These are phyloP conservation scores for Grosmannia penicillata DNA, from an alignment of 2,329 filamentous ascomycete genomes.

Conservation along the genomic window DNA sequence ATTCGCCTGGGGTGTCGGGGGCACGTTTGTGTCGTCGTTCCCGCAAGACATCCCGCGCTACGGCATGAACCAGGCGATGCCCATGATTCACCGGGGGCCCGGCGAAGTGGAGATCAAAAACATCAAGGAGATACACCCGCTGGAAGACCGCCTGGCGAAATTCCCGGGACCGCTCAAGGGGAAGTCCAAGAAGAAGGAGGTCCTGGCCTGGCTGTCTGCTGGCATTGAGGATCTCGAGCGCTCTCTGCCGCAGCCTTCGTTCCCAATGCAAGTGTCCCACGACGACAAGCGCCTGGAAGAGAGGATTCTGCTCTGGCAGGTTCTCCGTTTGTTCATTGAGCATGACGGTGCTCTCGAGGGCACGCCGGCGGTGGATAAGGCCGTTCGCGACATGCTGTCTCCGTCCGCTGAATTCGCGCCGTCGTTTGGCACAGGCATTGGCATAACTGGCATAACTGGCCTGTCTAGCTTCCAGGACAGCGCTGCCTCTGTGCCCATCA, in stretches of 20 bases:
- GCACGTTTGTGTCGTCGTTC: conserved; percentile 68
- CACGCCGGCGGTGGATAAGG: conserved; percentile 53
- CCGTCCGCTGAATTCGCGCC: conserved; percentile 7
- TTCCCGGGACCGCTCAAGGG: conserved; percentile 83
- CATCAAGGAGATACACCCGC: conserved; percentile 57
- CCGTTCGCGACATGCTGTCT: conserved; percentile 55
- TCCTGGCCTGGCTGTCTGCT: conserved; percentile 61
- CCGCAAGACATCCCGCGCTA: conserved; percentile 83
- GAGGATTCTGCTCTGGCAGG: conserved; percentile 73
- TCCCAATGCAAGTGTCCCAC: conserved; percentile 35
- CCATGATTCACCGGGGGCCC: conserved; percentile 67
- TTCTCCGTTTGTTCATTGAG: conserved; percentile 69
- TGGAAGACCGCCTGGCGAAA: conserved; percentile 57
- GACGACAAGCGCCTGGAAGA: conserved; percentile 63
- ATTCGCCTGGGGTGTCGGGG: conserved; percentile 78
- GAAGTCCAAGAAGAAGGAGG: conserved; percentile 93
- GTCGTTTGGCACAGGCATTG: conserved; percentile 8
- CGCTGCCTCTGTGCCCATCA: conserved; percentile 11
- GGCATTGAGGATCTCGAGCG: conserved; percentile 64
- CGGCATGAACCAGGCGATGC: conserved; percentile 53
- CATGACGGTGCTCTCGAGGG: conserved; percentile 73
- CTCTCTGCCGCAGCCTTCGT: conserved; percentile 31
- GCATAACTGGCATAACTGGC: conserved; percentile 8
- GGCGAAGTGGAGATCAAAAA: conserved; percentile 70
- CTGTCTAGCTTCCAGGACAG: conserved; percentile 8